phyloP scores from a whole-genome alignment of 345 rosid species.

The Cardamine chenopodiifolia region DNA sequence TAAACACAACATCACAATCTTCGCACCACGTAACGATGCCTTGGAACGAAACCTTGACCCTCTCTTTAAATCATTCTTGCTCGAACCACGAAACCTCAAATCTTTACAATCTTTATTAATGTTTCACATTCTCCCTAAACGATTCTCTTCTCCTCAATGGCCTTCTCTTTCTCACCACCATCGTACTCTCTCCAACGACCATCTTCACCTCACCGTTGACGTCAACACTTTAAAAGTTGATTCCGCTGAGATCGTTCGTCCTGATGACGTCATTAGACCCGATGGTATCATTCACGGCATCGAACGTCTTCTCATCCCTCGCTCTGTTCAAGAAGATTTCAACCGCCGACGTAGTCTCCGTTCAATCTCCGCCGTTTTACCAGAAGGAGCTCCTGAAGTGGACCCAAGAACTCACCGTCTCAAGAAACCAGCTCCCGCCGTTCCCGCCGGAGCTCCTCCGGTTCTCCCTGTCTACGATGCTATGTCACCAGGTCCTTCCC shows the following conservation, averaged over 20 bases:
- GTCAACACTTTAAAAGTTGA: conserved; percentile 49
- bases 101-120: conserved; percentile 74
- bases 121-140: conserved; percentile 74
- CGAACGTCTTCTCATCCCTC: conserved; percentile 64
- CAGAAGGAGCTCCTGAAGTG: conserved; percentile 74
- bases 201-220: conserved; percentile 51
- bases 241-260: conserved; percentile 49
- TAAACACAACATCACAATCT: conserved; percentile 81
- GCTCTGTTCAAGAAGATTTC: conserved; percentile 72
- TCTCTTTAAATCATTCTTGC: conserved; percentile 84
- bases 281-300: conserved; percentile 83
- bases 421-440: conserved; percentile 58
- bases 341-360: conserved; percentile 63
- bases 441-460: conserved; percentile 74
- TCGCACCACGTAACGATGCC: conserved; percentile 88
- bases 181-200: conserved; percentile 53
- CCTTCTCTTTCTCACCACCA: conserved; percentile 45
- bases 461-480: conserved; percentile 81
- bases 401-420: conserved; percentile 73
- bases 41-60: conserved; percentile 85
- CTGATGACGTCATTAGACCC: conserved; percentile 55
- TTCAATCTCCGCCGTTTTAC: conserved; percentile 68
- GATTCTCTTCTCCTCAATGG: conserved; percentile 61
- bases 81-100: conserved; percentile 83
- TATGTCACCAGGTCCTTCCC: conserved; percentile 92